Base-by-base conservation (phyloP, 2,329 filamentous ascomycete genomes). In the Alternaria novae-zelandiae region DNA sequence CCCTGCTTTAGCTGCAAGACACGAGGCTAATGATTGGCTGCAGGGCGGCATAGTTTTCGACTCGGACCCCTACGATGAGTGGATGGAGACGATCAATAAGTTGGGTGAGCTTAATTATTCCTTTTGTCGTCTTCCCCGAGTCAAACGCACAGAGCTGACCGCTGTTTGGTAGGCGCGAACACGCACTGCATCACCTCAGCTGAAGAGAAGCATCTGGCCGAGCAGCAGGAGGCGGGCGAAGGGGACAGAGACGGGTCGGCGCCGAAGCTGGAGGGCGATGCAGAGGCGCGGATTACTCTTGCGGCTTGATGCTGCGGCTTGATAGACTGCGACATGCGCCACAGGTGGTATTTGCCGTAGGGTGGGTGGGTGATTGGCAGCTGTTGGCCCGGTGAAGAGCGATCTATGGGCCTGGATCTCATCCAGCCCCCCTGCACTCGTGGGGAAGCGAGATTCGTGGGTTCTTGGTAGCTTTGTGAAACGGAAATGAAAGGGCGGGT, bases 41-140 rank as follows among this genome's bases (percentile, higher is more conserved):
- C 64, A 77, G 74, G 75, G 76, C 57, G 77, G 77, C 36, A 79
- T 79, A 57, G 77, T 79, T 2, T 79, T 77, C 66, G 96, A 98
- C 81, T 96, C 92, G 44, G 94, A 97, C 77, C 91, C 87, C 32
- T 91, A 91, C 73, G 93, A 97, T 68, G 96, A 98, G 81, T 97
- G 94, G 85, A 88, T 95, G 81, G 93, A 98, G 87, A 97, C 96
- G 68, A 93, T 96, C 83, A 98, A 99, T 84, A 99, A 99, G 86
- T 84, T 97, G 51, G 90, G 91, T 78, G 69, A 47, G 74, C 67
- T 70, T 58, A 61, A 46, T 59, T 63, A 49, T 57, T 58, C 44
- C 41, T 54, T 65, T 32, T 20, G 26, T 36, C 25, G 21, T 36
- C 41, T 41, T 43, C 26, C 50, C 53, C 32, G 47, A 51, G 64